Evolutionary conservation across 768 basidiomycete genomes (phyloP), one percentile per base, ranked within the genome.

Genomic region (Pulveroboletus frians): DNA sequence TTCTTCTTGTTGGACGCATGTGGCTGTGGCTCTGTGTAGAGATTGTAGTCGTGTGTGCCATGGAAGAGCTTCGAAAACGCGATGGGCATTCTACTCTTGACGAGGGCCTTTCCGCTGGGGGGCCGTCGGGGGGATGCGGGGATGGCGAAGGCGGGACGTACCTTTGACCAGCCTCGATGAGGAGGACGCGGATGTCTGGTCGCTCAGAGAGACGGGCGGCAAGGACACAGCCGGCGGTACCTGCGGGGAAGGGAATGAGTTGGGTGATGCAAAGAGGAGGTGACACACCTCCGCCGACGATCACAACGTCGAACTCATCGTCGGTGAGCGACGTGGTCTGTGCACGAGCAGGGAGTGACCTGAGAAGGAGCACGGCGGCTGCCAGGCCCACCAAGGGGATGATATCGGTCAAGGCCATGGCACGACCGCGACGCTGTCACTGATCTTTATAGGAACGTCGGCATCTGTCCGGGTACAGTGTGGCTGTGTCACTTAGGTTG

Each of bases 21-120:
- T 5, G 55, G 50, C 56, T 86, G 84, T 0, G 80, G 76, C 17
- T 77, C 77, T 0, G 85, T 86, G 51, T 67, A 73, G 23, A 87
- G 50, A 30, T 72, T 62, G 59, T 78, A 85, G 27, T 80, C 77
- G 60, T 78, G 72, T 38, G 71, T 69, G 3, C 73, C 64, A 44
- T 51, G 63, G 49, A 79, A 77, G 13, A 86, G 59, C 9, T 61
- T 54, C 30, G 62, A 54, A 53, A 59, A 81, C 0, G 63, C 75
- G 17, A 68, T 64, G 15, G 81, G 82, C 0, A 73, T 73, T 34
- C 73, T 73, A 39, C 71, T 71, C 9, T 68, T 59, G 4, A 65
- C 9, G 11, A 78, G 56, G 26, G 69, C 68, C 43, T 62, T 71
- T 9, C 79, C 79, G 54, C 81, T 83, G 43, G 46, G 27, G 11